Percentiles rank a stretch among this genome's conserved stretches.
Conservation (phyloP, 768 basidiomycete species). For the Neoboletus magnificus region DNA sequence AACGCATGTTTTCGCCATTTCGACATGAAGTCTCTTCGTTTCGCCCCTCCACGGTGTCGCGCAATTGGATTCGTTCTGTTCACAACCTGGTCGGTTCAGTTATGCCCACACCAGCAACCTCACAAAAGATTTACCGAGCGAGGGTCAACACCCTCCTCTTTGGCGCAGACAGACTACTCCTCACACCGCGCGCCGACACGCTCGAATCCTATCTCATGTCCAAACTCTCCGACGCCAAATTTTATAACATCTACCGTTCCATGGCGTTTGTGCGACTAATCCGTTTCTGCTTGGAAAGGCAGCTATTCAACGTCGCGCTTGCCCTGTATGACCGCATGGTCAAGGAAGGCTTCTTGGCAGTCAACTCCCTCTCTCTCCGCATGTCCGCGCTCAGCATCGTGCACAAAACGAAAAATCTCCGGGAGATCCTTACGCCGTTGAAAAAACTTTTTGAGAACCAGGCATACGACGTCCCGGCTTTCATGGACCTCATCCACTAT, state of each 20-base stretch:
- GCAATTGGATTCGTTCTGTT: not conserved
- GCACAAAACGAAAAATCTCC: not conserved
- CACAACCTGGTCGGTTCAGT: not conserved
- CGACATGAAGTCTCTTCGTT: conserved; percentile 5
- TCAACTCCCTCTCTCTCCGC: conserved; percentile 38
- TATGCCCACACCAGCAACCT: not conserved
- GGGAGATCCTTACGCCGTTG: not conserved
- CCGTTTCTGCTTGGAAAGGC: conserved; percentile 38
- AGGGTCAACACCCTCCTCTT: conserved; percentile 27
- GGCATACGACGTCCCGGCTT: conserved; percentile 20
- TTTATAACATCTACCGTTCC: conserved; percentile 28
- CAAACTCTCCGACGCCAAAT: conserved; percentile 22
- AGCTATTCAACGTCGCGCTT: conserved; percentile 37
- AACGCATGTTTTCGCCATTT: conserved; percentile 3
- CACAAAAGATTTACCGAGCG: conserved; percentile 18
- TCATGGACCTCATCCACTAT: conserved; percentile 28
- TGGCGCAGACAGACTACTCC: conserved; percentile 26
- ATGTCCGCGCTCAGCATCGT: conserved; percentile 37
- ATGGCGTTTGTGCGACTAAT: conserved; percentile 40
- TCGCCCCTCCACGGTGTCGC: not conserved
- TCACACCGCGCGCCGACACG: conserved; percentile 17
- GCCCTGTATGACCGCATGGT: conserved; percentile 42
- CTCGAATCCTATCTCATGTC: conserved; percentile 23
- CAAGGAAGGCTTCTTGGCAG: conserved; percentile 37
- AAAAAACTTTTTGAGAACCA: conserved; percentile 13